Evolutionary conservation across 208 protist genomes (phyloP), one percentile per base, ranked within the genome.

Genomic region (Trypanosoma cruzi): DNA sequence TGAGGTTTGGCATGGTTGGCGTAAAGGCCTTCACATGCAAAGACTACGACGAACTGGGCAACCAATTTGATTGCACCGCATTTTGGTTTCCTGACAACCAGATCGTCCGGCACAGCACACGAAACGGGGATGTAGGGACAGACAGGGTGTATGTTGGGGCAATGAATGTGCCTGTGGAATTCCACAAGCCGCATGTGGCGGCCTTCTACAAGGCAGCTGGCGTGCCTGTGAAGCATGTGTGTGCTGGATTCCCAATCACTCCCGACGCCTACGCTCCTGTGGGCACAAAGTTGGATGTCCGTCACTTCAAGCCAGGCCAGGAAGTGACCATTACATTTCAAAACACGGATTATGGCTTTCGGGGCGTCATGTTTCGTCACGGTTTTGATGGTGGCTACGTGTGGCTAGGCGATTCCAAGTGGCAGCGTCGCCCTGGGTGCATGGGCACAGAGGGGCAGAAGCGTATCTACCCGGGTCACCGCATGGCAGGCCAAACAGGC

Each of bases 11-110:
- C 36, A 90, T 98, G 88, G 65, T 98, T 57, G 94, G 94, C 31
- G 79, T 95, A 13, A 96, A 97, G 62, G 94, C 76, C 0, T 96
- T 96, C 65, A 96, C 91, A 11, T 94, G 87, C 74, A 98, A 94
- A 53, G 90, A 98, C 56, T 96, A 95, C 74, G 94, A 98, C 67
- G 90, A 98, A n/a, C 81, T 95, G 2, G 94, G 94, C 37, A 98
- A 98, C 73, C 85, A 96, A 70, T 85, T 98, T 52, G 91, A 97
- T 73, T 94, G 89, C 68, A 97, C 90, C 18, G 90, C 91, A 24
- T 94, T 98, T 65, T 98, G 94, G 92, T 96, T 95, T 68, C 92
- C 94, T 3, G 94, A 98, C 71, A 96, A 98, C 46, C 94, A 98
- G 44, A 77, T 98, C 26, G 87, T 98, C 20, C 88, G 82, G 61